Evolutionary conservation across 2,329 filamentous ascomycete genomes (phyloP), one percentile per base, ranked within the genome.

Genomic region (Clonostachys chloroleuca): DNA sequence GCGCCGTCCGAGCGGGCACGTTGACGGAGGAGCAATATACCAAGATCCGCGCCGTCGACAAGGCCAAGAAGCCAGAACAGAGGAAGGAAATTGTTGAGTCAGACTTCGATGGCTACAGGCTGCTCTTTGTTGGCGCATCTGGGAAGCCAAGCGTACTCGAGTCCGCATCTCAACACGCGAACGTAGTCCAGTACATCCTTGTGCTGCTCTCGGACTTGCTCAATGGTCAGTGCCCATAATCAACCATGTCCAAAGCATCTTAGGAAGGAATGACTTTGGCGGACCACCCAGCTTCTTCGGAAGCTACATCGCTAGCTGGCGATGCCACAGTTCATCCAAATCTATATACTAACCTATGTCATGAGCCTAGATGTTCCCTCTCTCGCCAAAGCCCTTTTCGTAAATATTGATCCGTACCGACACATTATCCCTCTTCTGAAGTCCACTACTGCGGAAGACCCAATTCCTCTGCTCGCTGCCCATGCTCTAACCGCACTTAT

Each of bases 21-120:
- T 88, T 99, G 70, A 95, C 89, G 49, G 92, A 97, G 57, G 86
- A 88, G 57, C 92, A 99, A 69, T 82, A 96, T 58, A 89, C 87
- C 74, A 92, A 92, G 78, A 96, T 99, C 72, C 92, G 92, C 69
- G 89, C 92, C 51, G 89, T 97, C 58, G 94, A 97, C 69, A 97
- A 96, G 72, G 89, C 94, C 56, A 88, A 91, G 68, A 94, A 90
- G 68, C 57, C 64, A 36, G 94, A 97, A 57, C 87, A 91, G 70
- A 83, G 92, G 62, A 86, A 86, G 64, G 83, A 92, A 62, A 86
- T 84, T 16, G 84, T 97, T 52, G 88, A 95, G 65, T 73, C 70
- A 47, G 89, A 96, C 69, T 71, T 92, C 20, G 78, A 86, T 57
- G 89, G 86, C 55, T 99, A 96, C 70, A 81, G 84, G 50, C 73